phyloP scores from a whole-genome alignment of 768 basidiomycete genomes.

The Lentinula sp. region DNA sequence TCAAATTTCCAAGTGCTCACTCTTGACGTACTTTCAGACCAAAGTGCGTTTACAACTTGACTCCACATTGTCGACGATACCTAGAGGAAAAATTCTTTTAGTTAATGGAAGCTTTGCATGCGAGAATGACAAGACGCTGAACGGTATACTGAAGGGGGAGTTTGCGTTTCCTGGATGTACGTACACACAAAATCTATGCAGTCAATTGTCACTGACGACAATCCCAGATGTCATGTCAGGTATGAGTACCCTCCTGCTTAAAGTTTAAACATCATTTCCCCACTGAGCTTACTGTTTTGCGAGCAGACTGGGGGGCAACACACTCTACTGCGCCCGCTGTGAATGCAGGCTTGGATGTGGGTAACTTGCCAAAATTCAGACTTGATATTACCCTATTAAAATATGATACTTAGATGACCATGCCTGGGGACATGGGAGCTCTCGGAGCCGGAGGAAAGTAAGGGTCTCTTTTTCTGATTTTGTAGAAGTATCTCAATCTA shows the following conservation, averaged over 20 bases:
- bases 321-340: constrained; percentile 45
- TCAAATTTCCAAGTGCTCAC: background rate
- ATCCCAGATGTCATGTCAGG: constrained; percentile 40
- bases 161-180: constrained; percentile 62
- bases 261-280: background rate
- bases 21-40: constrained; percentile 9
- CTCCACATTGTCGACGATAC: constrained; percentile 7
- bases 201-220: background rate
- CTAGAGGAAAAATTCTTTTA: constrained; percentile 8
- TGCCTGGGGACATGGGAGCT: constrained; percentile 55
- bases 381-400: background rate
- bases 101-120: constrained; percentile 59
- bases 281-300: background rate
- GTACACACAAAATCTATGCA: constrained; percentile 9
- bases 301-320: constrained; percentile 61
- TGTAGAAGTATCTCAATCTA: background rate
- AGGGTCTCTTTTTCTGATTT: background rate
- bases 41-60: constrained; percentile 10
- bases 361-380: constrained; percentile 10
- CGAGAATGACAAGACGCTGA: constrained; percentile 54
- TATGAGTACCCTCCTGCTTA: constrained; percentile 10
- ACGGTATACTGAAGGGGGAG: constrained; percentile 59
- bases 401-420: constrained; percentile 48
- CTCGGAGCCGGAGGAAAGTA: constrained; percentile 19
- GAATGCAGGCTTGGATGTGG: constrained; percentile 56